A percentile compares a stretch with the other conserved stretches of the same genome.
Conservation (phyloP, 768 basidiomycete species). For the Tulasnella calospora region DNA sequence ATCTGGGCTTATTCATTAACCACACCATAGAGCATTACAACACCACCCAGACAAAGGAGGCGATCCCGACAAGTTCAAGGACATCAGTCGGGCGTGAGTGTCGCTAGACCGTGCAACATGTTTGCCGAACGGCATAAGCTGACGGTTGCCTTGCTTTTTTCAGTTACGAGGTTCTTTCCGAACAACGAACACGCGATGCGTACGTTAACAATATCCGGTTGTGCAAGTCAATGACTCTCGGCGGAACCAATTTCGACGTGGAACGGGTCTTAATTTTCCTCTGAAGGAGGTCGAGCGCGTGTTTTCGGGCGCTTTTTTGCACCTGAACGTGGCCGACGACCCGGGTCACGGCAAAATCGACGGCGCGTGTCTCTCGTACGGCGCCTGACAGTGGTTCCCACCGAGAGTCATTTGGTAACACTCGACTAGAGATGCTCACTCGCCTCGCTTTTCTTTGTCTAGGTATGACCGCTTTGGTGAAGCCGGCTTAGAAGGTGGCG, state of each 20-base stretch:
- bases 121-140: background rate
- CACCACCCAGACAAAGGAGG: conserved; percentile 93
- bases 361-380: background rate
- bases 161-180: conserved; percentile 91
- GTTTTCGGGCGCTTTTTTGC: background rate
- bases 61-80: conserved; percentile 95
- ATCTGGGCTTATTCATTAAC: background rate
- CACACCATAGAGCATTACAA: conserved; percentile 58
- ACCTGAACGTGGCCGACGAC: background rate
- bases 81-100: conserved; percentile 91
- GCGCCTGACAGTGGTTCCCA: background rate
- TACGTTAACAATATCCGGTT: conserved; percentile 26
- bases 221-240: background rate
- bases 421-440: background rate
- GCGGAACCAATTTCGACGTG: background rate
- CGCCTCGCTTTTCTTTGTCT: background rate
- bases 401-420: background rate
- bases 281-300: background rate
- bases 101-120: conserved; percentile 19
- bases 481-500: conserved; percentile 59
- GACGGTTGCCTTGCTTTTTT: background rate
- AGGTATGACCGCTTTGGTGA: conserved; percentile 87
- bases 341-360: background rate
- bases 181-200: conserved; percentile 68
- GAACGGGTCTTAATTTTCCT: background rate